These are phyloP conservation scores for Nitzschia sp. DNA, from an alignment of 108 stramenopile species.

Conservation along the genomic window DNA sequence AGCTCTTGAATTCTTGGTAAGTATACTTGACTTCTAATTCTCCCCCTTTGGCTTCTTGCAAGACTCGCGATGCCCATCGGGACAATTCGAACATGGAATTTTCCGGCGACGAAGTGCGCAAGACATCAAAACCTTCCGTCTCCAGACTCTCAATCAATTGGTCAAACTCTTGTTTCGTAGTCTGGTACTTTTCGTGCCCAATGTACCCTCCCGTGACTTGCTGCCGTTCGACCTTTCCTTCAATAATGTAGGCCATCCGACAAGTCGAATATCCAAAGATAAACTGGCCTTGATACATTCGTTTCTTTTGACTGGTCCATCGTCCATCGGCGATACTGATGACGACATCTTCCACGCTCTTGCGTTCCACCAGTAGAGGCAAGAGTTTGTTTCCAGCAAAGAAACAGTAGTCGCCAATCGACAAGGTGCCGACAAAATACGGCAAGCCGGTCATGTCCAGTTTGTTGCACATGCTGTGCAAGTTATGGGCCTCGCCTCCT, in stretches of 20 bases:
- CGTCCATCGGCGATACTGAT: conserved; percentile 51
- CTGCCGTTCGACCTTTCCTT: conserved; percentile 53
- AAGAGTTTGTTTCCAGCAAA: conserved; percentile 45
- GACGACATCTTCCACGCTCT: conserved; percentile 65
- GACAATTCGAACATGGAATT: neutral
- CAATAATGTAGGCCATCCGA: conserved; percentile 62
- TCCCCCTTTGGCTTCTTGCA: neutral
- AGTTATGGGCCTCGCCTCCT: conserved; percentile 38
- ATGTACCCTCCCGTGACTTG: conserved; percentile 60
- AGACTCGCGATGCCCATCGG: conserved; percentile 12
- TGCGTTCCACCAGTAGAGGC: conserved; percentile 69
- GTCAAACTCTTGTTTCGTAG: conserved; percentile 15
- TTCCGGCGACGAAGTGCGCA: neutral
- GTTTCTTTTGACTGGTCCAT: conserved; percentile 60
- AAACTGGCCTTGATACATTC: conserved; percentile 67
- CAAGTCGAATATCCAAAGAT: conserved; percentile 60
- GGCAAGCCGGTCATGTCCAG: conserved; percentile 59
- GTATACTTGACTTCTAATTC: conserved; percentile 11
- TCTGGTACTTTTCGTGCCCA: conserved; percentile 35
- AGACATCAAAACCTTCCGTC: neutral
- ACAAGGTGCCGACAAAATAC: conserved; percentile 58
- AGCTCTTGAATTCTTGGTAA: conserved; percentile 19
- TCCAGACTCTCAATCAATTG: conserved; percentile 18
- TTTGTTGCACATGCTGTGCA: conserved; percentile 71
- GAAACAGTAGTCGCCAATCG: conserved; percentile 71